Evolutionary conservation across 2,329 filamentous ascomycete species (phyloP).

Genomic region (Penicillium sp.): DNA sequence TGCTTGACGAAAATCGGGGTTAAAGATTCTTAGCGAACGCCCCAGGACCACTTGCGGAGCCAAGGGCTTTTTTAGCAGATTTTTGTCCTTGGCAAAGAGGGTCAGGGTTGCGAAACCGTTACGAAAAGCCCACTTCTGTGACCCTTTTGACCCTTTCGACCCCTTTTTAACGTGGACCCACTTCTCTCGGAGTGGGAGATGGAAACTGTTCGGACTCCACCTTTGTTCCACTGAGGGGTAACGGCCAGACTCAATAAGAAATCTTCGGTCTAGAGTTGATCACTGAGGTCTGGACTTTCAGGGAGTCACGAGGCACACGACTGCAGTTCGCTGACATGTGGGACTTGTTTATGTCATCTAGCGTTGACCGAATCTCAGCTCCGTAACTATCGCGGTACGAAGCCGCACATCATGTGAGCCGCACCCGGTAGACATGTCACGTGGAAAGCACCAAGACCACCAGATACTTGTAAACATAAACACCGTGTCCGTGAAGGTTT

Average conservation of each 20-base stretch:
- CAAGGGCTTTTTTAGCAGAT: not conserved
- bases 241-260: not conserved
- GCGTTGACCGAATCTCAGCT: no score
- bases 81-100: not conserved
- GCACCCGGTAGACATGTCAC: no score
- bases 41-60: not conserved
- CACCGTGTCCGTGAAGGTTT: no score
- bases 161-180: not conserved
- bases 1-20: not conserved
- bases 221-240: not conserved
- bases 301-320: not conserved
- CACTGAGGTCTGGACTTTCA: not conserved
- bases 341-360: no score
- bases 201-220: not conserved
- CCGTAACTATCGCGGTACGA: no score
- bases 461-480: no score
- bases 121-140: not conserved
- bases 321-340: not conserved
- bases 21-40: not conserved
- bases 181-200: not conserved
- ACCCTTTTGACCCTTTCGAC: not conserved
- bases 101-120: not conserved
- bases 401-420: no score
- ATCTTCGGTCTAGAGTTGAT: not conserved
- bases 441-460: no score